Base-by-base conservation (phyloP, 2,329 filamentous ascomycete species). In the Fusarium sp. region DNA sequence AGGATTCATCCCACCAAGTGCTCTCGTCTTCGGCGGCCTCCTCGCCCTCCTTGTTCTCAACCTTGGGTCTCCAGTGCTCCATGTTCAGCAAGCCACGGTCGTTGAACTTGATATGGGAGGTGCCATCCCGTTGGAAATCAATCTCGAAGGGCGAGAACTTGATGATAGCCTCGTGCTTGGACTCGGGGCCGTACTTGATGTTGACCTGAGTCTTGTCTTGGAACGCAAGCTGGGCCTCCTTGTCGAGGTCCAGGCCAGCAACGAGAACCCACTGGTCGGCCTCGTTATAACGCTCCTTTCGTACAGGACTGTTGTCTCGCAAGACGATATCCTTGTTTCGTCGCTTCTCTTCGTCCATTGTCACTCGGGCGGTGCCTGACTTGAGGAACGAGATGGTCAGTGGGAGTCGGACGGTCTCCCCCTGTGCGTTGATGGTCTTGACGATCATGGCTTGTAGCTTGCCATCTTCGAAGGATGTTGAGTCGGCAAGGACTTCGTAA, bases 1-100 rank as follows among this genome's bases (percentile, higher is more conserved):
- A 99, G 0, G 89, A 90, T 85, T 99, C 96, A 8, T 99, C 96
- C 96, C 96, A 99, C 94, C 95, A 98, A 5, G 95, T 98, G 83
- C 92, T 93, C 80, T 98, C 93, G 74, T 96, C 93, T 72, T 93
- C 90, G 16, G 86, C 87, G 12, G 82, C 81, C 14, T 91, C 90
- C 70, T 87, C 85, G 73, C 89, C 90, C 72, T 87, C 85, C 10
- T 83, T 80, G 75, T 87, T 85, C 46, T 98, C 95, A 17, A 94
- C 84, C 88, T 98, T 97, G 49, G 92, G 88, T 69, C 96, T 88
- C 96, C 96, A 99, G 81, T 99, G 96, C 82, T 99, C 96, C 81
- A 98, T 84, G 79, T 98, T 99, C 82, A 99, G 81, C 71, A 97
- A 85, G 1, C 96, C 96, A n/a, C 92, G 91, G 75, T 95, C 92